Base-by-base conservation (phyloP, 2,329 filamentous ascomycete species). In the Aschersonia sp. region DNA sequence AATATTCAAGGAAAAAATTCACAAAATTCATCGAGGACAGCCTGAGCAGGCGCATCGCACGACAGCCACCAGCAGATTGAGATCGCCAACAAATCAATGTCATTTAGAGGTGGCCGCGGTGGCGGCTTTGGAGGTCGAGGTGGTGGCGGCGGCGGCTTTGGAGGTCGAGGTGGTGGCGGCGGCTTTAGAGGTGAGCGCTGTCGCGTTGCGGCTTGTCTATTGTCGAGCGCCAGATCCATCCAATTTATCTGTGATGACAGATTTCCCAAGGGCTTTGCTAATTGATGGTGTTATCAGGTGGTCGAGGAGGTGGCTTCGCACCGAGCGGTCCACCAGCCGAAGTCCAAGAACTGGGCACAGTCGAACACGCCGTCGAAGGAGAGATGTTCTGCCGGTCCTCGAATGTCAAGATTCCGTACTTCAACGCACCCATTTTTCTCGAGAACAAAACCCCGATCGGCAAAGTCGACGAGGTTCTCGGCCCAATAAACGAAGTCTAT, bases 361-460 rank as follows among this genome's bases (percentile, higher is more conserved):
- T 97, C 69, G 70, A 96, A 65, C 92, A 98, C 72, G 82, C 89
- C 50, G 91, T 86, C 71, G 92, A 98, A 70, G 91, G 91, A 65
- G 92, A 98, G 70, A 92, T 98, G 77, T 84, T 98, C 58, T 96
- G 91, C 84, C 83, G 89, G 69, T 94, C 86, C 57, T 84, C 85
- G 69, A 97, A 96, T 75, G 74, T 84, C 59, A 97, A 97, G 72
- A 84, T 98, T 54, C 92, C 92, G 52, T 94, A 94, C 74, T 98
- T 98, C 83, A 97, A 96, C 74, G 92, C 92, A 52, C 89, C 89
- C 57, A 94, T 98, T 67, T 98, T 92, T 73, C 84, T 97, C 60
- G 91, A 97, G 77, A 98, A 97, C 76, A 98, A 97, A 84, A 91
- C 85, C 44, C 75, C 85, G 52, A 80, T 98, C 65, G 92, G 92